Percentiles rank a stretch among this genome's conserved stretches.
Evolutionary conservation across 306 rosid species (phyloP).

Genomic region (Citrullus colocynthis): DNA sequence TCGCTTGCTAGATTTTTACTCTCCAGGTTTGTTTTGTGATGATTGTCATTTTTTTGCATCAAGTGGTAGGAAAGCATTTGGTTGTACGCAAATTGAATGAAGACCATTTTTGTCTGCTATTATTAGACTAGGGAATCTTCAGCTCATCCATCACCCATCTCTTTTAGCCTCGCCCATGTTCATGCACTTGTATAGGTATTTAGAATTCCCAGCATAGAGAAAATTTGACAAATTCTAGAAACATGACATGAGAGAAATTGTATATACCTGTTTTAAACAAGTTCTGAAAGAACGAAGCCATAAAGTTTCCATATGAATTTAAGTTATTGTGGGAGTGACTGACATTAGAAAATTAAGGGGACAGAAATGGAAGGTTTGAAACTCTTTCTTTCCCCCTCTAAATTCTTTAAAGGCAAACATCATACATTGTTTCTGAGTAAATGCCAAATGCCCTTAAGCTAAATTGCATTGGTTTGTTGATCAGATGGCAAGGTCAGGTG

Average conservation of each 20-base stretch:
- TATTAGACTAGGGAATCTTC: background rate
- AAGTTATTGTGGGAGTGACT: background rate
- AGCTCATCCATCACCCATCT: background rate
- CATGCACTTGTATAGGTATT: background rate
- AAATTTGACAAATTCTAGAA: background rate
- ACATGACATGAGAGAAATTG: background rate
- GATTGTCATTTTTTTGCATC: background rate
- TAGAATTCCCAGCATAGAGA: background rate
- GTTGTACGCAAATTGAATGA: background rate
- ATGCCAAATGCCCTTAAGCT: background rate
- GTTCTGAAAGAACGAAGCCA: background rate
- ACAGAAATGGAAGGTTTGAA: background rate
- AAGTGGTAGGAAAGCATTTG: background rate
- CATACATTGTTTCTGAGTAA: background rate
- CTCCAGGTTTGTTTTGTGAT: conserved; percentile 52
- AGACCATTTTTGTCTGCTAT: background rate
- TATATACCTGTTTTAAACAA: background rate
- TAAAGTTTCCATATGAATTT: background rate
- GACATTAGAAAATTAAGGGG: background rate
- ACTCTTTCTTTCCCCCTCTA: background rate
- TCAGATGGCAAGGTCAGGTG: conserved; percentile 98
- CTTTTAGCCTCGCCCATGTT: background rate
- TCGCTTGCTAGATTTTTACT: conserved; percentile 95
- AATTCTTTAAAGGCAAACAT: background rate
- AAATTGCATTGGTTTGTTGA: conserved; percentile 14